Conservation (phyloP, 169 alveolate genomes). For the Cryptosporidium canis region DNA sequence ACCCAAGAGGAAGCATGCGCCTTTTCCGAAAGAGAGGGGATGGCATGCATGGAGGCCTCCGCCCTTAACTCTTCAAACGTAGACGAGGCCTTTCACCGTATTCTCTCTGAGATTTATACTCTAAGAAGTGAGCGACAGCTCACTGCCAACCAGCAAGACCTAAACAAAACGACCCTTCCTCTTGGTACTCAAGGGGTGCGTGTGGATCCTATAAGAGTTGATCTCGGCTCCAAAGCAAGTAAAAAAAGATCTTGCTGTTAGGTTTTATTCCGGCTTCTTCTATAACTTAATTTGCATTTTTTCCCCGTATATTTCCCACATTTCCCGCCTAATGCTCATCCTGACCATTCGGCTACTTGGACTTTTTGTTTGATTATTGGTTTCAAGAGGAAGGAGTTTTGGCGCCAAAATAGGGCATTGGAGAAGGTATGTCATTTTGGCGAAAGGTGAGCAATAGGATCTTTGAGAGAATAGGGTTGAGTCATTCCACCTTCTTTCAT, state of each 20-base stretch:
- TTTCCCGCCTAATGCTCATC: not conserved
- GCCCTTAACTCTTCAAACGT: constrained; percentile 96
- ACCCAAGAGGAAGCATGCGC: constrained; percentile 91
- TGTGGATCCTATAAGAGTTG: constrained; percentile 60
- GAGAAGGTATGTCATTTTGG: not conserved
- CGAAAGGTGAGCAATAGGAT: not conserved
- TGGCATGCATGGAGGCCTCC: constrained; percentile 95
- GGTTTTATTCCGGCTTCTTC: not conserved
- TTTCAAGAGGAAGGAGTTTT: not conserved
- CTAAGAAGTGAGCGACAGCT: constrained; percentile 60
- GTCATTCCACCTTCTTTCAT: not conserved
- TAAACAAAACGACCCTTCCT: constrained; percentile 54
- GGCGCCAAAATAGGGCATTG: not conserved
- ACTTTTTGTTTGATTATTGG: not conserved
- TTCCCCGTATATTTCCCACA: not conserved
- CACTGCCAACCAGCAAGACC: constrained; percentile 39
- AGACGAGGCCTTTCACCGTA: constrained; percentile 90
- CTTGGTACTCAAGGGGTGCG: constrained; percentile 60
- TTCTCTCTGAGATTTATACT: constrained; percentile 81
- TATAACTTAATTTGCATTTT: not conserved
- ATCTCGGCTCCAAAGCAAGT: constrained; percentile 27
- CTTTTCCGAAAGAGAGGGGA: constrained; percentile 89
- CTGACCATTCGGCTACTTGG: not conserved
- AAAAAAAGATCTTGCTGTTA: constrained; percentile 49
- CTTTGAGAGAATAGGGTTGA: not conserved